Evolutionary conservation across 495 filamentous ascomycete species (phyloP).

Genomic region (Platismatia glauca): DNA sequence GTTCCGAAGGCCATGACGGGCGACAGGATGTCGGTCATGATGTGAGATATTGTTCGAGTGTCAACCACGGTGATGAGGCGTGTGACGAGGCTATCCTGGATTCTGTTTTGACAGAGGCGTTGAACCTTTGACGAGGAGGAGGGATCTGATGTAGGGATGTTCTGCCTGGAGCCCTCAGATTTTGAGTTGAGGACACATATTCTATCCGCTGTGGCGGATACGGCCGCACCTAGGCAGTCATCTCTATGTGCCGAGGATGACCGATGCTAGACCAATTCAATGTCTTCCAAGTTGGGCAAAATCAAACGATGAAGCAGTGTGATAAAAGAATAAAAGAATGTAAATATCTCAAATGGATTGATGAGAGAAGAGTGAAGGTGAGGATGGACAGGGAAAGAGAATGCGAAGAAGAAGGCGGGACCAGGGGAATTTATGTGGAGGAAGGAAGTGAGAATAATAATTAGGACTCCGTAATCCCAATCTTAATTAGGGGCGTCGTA

Average conservation of each 20-base stretch:
- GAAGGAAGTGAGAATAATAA: not conserved
- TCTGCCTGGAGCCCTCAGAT: not conserved
- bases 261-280: not conserved
- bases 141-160: not conserved
- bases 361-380: not conserved
- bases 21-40: constrained; percentile 11
- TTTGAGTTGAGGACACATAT: constrained; percentile 7
- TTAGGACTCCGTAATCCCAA: not conserved
- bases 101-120: not conserved
- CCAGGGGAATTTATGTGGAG: not conserved
- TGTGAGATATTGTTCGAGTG: not conserved
- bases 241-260: not conserved
- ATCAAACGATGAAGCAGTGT: not conserved
- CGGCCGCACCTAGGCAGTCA: not conserved
- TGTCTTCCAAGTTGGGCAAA: not conserved
- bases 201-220: not conserved
- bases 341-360: not conserved
- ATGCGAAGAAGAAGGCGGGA: not conserved
- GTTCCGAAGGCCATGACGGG: constrained; percentile 17
- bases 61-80: not conserved
- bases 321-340: not conserved
- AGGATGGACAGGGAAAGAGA: not conserved
- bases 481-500: not conserved
- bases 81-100: not conserved
- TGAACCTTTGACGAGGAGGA: not conserved